Base-by-base conservation (phyloP, 768 basidiomycete genomes). In the Lactarius hatsudake region DNA sequence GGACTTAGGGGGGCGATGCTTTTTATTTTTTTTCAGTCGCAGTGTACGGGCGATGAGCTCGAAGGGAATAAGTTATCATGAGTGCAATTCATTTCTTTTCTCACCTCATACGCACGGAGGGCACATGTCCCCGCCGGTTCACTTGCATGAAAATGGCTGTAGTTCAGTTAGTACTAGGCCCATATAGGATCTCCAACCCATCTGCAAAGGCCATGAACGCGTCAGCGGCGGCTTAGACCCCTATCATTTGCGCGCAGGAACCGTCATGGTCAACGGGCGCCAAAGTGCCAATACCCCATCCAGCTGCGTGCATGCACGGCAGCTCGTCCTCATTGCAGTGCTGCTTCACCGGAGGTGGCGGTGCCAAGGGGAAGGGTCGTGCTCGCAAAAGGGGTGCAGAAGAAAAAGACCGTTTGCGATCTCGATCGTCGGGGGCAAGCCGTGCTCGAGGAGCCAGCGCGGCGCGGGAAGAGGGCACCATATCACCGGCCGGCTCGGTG, bases 371-470 rank as follows among this genome's bases (percentile, higher is more conserved):
- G 48, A 51, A 17, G 13, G 23, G 48, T 26, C 5, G 57, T 51
- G 51, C 30, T 48, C 20, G 10, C 23, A 10, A 28, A 17, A 65
- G 38, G 64, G 38, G 38, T 8, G 9, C 17, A 40, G 13, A 26
- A 51, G 5, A 23, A 23, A 23, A 9, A 23, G 15, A 40, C 18
- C 28, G 23, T 36, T 20, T 28, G 20, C 45, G 20, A 20, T 59
- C 45, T 17, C 43, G 43, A 58, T 64, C 48, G 48, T 20, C 17
- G 26, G 20, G 32, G 48, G 36, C 36, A 8, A 17, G 20, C 26
- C 45, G 40, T 53, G 59, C 54, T 61, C 64, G 64, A 65, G 59
- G 53, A 65, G 38, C 40, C 64, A 2, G 32, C 59, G 59, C 59
- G 59, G 59, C 59, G 30, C 30, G 26, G 20, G 59, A 17, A 55